Evolutionary conservation across 2,329 filamentous ascomycete genomes (phyloP), one percentile per base, ranked within the genome.

Genomic region (Epichloe scottii): DNA sequence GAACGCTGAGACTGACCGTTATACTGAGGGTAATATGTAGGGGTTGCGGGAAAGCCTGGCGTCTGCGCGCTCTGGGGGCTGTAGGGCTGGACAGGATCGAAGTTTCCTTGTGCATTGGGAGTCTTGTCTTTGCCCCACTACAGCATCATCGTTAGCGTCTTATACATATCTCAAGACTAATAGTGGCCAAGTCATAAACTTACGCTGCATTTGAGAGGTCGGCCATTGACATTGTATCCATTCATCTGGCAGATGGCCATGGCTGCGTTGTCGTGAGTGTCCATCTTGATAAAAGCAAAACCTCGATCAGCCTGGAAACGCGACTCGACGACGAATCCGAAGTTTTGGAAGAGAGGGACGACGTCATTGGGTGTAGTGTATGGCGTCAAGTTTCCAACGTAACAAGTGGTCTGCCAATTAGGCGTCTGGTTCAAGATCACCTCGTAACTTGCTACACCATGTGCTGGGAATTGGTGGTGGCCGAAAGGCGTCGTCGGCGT

Each of bases 111-210:
- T 54, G 65, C 78, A 61, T 82, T 89, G 30, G 93, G 89, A 49
- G 90, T 89, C 72, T 95, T 95, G 71, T 98, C 93, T 74, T 98
- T 98, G 66, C 93, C 93, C 93, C 93, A 98, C 91, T 97, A 64
- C 39, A 60, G 58, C 26, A 38, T 41, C 26, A 43, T 41, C 15
- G 40, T 53, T 34, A 54, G 43, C 47, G 17, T 17, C 15, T 50
- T 4, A 30, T 45, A 35, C 6, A 17, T 23, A 15, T 43, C 23
- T 17, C 33, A 26, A 23, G 39, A 26, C 21, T 39, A 15, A 11
- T 40, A 2, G 8, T 11, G 55, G 58, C 58, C 26, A 54, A 62
- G 71, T 62, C 40, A 38, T 48, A 26, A 54, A 85, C 91, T 74
- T 85, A 97, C 91, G 70, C 91, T 97, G 79, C 93, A 98, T 78